Conservation (phyloP, 2,329 filamentous ascomycete species). For the Setomelanomma holmii region DNA sequence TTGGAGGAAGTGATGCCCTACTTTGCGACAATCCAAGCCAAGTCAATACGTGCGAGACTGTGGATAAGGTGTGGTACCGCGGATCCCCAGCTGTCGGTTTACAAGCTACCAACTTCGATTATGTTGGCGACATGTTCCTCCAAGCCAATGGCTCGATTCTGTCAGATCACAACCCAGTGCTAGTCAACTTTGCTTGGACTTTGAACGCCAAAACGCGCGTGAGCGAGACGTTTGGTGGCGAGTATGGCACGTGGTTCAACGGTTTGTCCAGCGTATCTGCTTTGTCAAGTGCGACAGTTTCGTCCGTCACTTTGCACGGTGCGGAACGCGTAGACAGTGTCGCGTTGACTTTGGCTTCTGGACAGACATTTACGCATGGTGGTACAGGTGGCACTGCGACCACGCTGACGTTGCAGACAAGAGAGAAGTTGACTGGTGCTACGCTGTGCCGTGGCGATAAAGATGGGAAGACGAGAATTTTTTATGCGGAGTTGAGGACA, state of each 20-base stretch:
- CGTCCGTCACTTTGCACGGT: conserved; percentile 57
- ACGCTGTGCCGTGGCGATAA: conserved; percentile 60
- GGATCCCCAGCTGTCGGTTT: conserved; percentile 57
- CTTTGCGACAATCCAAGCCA: conserved; percentile 66
- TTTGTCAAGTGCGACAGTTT: conserved; percentile 26
- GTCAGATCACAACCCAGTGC: conserved; percentile 70
- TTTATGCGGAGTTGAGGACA: conserved; percentile 64
- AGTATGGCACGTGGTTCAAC: conserved; percentile 63
- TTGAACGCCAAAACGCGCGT: conserved; percentile 13
- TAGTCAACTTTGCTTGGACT: conserved; percentile 57
- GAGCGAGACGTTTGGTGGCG: conserved; percentile 57
- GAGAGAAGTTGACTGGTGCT: conserved; percentile 60
- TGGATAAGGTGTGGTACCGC: conserved; percentile 72
- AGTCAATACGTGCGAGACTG: conserved; percentile 65
- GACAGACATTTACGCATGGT: conserved; percentile 60
- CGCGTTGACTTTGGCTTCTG: conserved; percentile 57
- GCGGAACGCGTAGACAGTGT: conserved; percentile 60
- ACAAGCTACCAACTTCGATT: conserved; percentile 59
- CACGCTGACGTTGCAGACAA: conserved; percentile 53
- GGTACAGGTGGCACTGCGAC: conserved; percentile 58
- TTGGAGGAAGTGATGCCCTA: conserved; percentile 33
- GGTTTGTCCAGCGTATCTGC: conserved; percentile 55
- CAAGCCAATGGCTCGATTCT: conserved; percentile 64
- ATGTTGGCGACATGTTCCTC: conserved; percentile 64
- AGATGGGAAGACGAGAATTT: conserved; percentile 58